Evolutionary conservation across 495 filamentous ascomycete genomes (phyloP).

Genomic region (Penicillium bialowiezense): DNA sequence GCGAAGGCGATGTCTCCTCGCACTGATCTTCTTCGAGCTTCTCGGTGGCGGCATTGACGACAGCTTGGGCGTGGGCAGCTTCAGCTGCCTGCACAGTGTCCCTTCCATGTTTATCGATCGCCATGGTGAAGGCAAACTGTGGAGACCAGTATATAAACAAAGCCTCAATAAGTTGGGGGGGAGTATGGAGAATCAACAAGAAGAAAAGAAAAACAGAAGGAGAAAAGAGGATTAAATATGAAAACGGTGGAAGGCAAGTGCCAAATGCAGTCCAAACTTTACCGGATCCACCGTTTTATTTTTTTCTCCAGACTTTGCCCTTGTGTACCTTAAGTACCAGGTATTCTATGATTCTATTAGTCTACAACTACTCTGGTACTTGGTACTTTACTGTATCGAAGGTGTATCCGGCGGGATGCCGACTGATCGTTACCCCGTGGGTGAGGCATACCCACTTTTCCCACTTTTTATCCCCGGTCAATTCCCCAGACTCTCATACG

Average conservation of each 20-base stretch:
- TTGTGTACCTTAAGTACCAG: background rate
- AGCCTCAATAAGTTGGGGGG: background rate
- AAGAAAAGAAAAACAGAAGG: constrained; percentile 11
- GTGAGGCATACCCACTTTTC: constrained; percentile 8
- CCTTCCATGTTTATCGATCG: constrained; percentile 19
- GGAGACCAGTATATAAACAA: background rate
- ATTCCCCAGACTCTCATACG: background rate
- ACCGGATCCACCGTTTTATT: background rate
- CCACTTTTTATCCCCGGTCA: constrained; percentile 1
- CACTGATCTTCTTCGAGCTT: constrained; percentile 26
- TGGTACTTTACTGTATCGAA: constrained; percentile 6
- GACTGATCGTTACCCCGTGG: constrained; percentile 16
- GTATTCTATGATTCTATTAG: background rate
- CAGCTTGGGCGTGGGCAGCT: constrained; percentile 31
- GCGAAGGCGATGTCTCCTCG: constrained; percentile 17
- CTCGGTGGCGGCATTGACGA: constrained; percentile 23
- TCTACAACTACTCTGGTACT: background rate
- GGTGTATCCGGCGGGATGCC: constrained; percentile 19
- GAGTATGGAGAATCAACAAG: background rate
- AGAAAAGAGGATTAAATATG: constrained; percentile 11
- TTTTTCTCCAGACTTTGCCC: background rate
- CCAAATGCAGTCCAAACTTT: background rate
- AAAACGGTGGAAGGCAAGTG: constrained; percentile 7
- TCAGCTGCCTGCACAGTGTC: constrained; percentile 36
- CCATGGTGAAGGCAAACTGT: constrained; percentile 10